Evolutionary conservation across 371 early-diverging fungal genomes (phyloP).

Genomic region (Mucor plumbeus): DNA sequence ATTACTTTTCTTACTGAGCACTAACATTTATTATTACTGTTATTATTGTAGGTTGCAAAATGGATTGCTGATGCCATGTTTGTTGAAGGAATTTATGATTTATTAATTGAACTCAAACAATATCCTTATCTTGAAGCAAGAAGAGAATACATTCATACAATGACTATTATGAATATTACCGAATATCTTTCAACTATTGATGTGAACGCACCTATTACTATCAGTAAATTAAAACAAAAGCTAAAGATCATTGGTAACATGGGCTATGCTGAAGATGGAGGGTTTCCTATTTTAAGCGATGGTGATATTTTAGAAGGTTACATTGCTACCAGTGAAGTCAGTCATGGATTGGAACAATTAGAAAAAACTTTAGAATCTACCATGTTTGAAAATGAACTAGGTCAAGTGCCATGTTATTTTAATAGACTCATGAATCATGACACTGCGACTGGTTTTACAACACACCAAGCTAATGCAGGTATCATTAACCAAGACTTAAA

Average conservation of each 20-base stretch:
- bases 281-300: conserved; percentile 83
- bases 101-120: conserved; percentile 75
- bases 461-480: background rate
- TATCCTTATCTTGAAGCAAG: conserved; percentile 90
- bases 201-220: conserved; percentile 62
- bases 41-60: conserved; percentile 56
- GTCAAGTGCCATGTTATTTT: conserved; percentile 41
- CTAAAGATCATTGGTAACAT: conserved; percentile 58
- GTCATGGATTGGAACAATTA: conserved; percentile 70
- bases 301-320: conserved; percentile 79
- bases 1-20: background rate
- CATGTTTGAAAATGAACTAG: conserved; percentile 39
- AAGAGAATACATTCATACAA: conserved; percentile 73
- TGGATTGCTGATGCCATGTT: conserved; percentile 87
- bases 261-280: conserved; percentile 75
- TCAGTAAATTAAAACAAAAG: conserved; percentile 61
- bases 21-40: conserved; percentile 18
- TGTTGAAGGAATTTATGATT: conserved; percentile 85
- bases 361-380: conserved; percentile 38
- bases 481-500: conserved; percentile 14
- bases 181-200: conserved; percentile 64
- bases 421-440: conserved; percentile 6
- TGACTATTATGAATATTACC: conserved; percentile 49
- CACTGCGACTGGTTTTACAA: background rate
- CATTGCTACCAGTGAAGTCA: conserved; percentile 81